phyloP scores from a whole-genome alignment of 1,284 basidiomycete genomes.

The Cronartium ribicola region DNA sequence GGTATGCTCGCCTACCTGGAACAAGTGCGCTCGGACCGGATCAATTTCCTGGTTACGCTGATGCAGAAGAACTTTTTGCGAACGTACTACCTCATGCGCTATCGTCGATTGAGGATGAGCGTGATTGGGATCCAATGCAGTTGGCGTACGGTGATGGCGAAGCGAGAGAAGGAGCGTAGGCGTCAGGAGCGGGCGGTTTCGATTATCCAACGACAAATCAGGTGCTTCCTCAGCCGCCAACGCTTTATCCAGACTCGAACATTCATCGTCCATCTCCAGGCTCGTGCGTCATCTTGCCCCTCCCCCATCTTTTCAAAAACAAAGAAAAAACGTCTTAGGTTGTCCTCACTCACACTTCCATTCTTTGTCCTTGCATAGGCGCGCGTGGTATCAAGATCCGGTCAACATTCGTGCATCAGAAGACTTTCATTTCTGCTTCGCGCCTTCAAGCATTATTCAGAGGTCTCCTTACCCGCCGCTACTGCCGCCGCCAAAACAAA shows the following conservation, averaged over 20 bases:
- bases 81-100: conserved; percentile 75
- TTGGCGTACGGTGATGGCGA: conserved; percentile 82
- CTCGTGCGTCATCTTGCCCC: conserved; percentile 61
- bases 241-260: conserved; percentile 64
- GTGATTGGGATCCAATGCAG: conserved; percentile 86
- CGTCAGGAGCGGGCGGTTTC: conserved; percentile 70
- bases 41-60: conserved; percentile 85
- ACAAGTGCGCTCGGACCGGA: conserved; percentile 74
- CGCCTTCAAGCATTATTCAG: conserved; percentile 79
- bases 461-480: conserved; percentile 71
- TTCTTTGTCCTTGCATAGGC: conserved; percentile 54
- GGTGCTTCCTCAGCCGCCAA: conserved; percentile 71
- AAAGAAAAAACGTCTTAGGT: too few relatives aligned
- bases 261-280: conserved; percentile 72
- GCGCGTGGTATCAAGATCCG: conserved; percentile 77
- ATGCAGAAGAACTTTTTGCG: conserved; percentile 96
- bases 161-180: conserved; percentile 65
- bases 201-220: conserved; percentile 68
- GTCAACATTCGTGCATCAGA: conserved; percentile 61
- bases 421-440: conserved; percentile 65
- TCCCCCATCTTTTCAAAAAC: not conserved
- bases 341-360: too few relatives aligned
- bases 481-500: conserved; percentile 64
- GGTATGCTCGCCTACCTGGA: conserved; percentile 98
- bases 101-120: conserved; percentile 65